Base-by-base conservation (phyloP, 192 early-diverging fungal genomes). In the Endogone sp. region DNA sequence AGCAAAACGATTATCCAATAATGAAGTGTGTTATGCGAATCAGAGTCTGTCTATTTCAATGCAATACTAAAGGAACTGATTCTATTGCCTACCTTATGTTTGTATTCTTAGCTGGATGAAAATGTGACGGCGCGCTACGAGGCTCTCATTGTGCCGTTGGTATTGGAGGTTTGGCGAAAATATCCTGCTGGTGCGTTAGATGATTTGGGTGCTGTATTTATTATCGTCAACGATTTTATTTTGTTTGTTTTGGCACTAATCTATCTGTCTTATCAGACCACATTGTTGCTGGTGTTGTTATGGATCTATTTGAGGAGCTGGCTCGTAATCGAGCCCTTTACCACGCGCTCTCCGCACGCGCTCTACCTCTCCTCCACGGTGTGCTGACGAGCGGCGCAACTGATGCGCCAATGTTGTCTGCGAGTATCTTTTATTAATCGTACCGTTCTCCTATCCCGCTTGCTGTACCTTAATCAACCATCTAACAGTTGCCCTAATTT, bases 261-360 rank as follows among this genome's bases (percentile, higher is more conserved):
- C 4, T 49, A 56, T 49, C 59, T 20, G 24, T 29, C 49, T 29
- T 13, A 49, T 56, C 70, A 76, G 93, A 97, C 75, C 85, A 85
- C n/a, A 71, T 93, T 60, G 77, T 97, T 68, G 85, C 82, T 3
- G 84, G 90, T 65, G 84, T 91, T 49, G 82, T 95, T 25, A 80
- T 88, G 28, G 94, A 95, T 68, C 80, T 95, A 29, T 88, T 95
- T 69, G 88, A 89, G 56, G 81, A 84, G 4, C 74, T 97, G 80
- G 89, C 93, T 2, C 70, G 81, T 44, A 94, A 95, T 75, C 67
- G 69, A 24, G 65, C 75, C 26, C 87, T 90, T 54, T 82, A 84
- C 26, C 76, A 83, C 24, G 79, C 85, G 13, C 88, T 98, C 66
- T 89, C 89, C 69, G 79, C 79, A 49, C 87, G 89, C 16, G 83